Percentiles rank a stretch among this genome's conserved stretches.
These are phyloP conservation scores for Hyaloscypha bicolor DNA, from an alignment of 495 filamentous ascomycete genomes.

Conservation along the genomic window DNA sequence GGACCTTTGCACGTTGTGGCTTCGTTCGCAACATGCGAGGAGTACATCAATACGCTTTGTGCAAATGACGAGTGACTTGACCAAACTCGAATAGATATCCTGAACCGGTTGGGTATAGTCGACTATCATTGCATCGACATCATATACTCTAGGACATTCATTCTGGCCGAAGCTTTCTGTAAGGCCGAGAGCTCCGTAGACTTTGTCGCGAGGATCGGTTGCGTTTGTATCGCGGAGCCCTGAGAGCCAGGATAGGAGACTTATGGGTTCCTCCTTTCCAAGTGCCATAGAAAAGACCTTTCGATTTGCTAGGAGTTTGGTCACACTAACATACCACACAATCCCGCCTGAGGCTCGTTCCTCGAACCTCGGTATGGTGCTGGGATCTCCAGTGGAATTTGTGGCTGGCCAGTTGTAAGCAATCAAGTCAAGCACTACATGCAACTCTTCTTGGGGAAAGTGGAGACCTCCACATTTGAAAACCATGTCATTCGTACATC, in stretches of 20 bases:
- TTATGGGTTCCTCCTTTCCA: too few species aligned
- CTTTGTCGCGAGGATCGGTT: neutral
- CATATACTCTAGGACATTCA: neutral
- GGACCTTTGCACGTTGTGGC: neutral
- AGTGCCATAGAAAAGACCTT: too few species aligned
- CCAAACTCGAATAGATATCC: neutral
- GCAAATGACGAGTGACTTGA: neutral
- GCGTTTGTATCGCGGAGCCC: neutral
- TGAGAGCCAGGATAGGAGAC: neutral
- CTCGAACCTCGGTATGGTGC: too few species aligned
- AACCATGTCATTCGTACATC: too few species aligned
- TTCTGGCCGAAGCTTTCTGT: neutral
- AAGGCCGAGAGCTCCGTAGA: neutral
- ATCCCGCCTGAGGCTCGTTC: too few species aligned
- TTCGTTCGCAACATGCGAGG: neutral
- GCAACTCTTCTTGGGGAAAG: too few species aligned
- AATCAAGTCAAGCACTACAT: too few species aligned
- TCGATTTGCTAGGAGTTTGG: too few species aligned
- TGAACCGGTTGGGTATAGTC: neutral
- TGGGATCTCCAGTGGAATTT: too few species aligned
- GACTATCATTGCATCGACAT: neutral
- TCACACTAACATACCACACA: too few species aligned
- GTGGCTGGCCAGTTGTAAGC: too few species aligned
- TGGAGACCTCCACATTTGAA: too few species aligned
- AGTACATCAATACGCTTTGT: neutral